Evolutionary conservation across 495 filamentous ascomycete genomes (phyloP).

Genomic region (Aspergillus olivimuriae): DNA sequence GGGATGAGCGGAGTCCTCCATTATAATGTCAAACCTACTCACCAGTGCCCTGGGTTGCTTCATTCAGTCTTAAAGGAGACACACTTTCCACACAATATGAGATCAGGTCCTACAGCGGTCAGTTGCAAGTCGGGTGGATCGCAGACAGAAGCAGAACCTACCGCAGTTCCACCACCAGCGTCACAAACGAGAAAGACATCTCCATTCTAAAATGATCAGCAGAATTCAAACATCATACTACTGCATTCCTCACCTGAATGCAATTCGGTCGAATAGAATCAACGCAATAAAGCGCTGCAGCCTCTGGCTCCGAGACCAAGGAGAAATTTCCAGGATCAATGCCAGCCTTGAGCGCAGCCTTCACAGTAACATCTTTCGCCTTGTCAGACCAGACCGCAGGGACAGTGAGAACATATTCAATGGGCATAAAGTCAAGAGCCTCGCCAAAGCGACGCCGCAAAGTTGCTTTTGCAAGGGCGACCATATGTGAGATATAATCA

Average conservation of each 20-base stretch:
- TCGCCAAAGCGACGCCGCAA: slow-evolving; percentile 25
- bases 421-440: slow-evolving; percentile 5
- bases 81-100: slow-evolving; percentile 15
- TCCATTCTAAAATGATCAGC: slow-evolving; percentile 16
- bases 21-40: background rate
- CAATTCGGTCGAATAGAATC: slow-evolving; percentile 22
- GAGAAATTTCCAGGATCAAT: slow-evolving; percentile 31
- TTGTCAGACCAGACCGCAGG: slow-evolving; percentile 50
- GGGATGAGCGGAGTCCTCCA: too few species aligned
- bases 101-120: slow-evolving; percentile 40
- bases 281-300: slow-evolving; percentile 50
- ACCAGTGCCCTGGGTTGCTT: slow-evolving; percentile 23
- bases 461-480: slow-evolving; percentile 22
- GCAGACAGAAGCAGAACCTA: slow-evolving; percentile 26
- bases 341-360: slow-evolving; percentile 43
- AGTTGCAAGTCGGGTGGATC: background rate
- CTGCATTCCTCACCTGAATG: slow-evolving; percentile 11
- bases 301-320: slow-evolving; percentile 58
- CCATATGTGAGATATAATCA: slow-evolving; percentile 39
- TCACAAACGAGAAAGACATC: slow-evolving; percentile 50
- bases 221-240: background rate
- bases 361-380: slow-evolving; percentile 41
- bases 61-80: slow-evolving; percentile 10
- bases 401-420: slow-evolving; percentile 44
- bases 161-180: slow-evolving; percentile 56